Percentiles rank a stretch among this genome's conserved stretches.
phyloP scores from a whole-genome alignment of 257 asterid genomes.

The Solanum ossicruentum region DNA sequence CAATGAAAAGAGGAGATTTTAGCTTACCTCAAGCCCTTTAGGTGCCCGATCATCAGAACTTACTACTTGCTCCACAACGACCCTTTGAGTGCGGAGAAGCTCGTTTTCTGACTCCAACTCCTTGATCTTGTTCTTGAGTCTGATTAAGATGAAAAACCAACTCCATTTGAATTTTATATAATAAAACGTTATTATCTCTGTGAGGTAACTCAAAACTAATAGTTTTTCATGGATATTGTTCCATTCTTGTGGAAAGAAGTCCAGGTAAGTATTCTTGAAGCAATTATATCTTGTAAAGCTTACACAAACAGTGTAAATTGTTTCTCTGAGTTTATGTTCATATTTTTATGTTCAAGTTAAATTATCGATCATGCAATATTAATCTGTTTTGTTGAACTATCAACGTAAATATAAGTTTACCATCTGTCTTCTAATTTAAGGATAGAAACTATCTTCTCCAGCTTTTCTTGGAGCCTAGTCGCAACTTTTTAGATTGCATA shows the following conservation, averaged over 20 bases:
- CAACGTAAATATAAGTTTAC: not conserved
- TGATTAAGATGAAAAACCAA: slow-evolving; percentile 9
- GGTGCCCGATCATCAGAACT: slow-evolving; percentile 25
- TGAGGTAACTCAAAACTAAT: not conserved
- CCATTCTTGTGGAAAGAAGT: not conserved
- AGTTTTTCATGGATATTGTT: not conserved
- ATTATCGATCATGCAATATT: not conserved
- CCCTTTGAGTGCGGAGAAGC: slow-evolving; percentile 41
- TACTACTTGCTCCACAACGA: slow-evolving; percentile 32
- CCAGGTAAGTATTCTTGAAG: not conserved
- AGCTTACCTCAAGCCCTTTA: slow-evolving; percentile 30
- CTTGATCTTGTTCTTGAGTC: slow-evolving; percentile 53
- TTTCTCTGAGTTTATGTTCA: not conserved
- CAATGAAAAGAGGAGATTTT: not conserved
- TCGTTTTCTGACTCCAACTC: slow-evolving; percentile 72
- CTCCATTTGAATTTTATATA: not conserved
- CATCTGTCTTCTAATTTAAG: not conserved
- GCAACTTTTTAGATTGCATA: not conserved
- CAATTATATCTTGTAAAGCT: not conserved
- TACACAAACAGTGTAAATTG: not conserved
- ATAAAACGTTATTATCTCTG: not conserved
- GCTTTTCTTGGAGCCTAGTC: not conserved
- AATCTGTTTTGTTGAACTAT: not conserved
- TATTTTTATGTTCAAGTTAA: not conserved
- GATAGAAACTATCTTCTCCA: not conserved